These are phyloP conservation scores for Hypoxylon cercidicola DNA, from an alignment of 495 filamentous ascomycete genomes.

Conservation along the genomic window DNA sequence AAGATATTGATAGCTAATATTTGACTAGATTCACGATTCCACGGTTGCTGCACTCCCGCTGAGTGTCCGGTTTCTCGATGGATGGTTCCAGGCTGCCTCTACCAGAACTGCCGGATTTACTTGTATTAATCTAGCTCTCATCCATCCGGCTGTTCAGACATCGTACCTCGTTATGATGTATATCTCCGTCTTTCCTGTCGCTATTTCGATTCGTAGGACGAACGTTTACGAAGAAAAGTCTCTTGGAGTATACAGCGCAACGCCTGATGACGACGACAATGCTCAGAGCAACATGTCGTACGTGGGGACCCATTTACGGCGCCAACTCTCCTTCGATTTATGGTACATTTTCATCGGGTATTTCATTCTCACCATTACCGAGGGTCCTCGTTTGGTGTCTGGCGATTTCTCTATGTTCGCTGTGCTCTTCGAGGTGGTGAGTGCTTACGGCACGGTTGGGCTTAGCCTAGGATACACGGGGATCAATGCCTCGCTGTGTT, in stretches of 20 bases:
- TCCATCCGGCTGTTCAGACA: conserved; percentile 93
- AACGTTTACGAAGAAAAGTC: conserved; percentile 98
- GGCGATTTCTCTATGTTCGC: conserved; percentile 78
- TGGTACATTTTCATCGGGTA: conserved; percentile 93
- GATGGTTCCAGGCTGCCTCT: conserved; percentile 85
- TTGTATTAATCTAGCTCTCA: conserved; percentile 74
- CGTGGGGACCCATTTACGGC: conserved; percentile 85
- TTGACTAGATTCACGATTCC: conserved; percentile 70
- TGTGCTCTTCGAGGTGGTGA: conserved; percentile 90
- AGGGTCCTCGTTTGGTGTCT: conserved; percentile 70
- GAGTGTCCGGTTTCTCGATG: conserved; percentile 80
- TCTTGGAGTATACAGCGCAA: conserved; percentile 75
- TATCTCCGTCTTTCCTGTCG: conserved; percentile 95
- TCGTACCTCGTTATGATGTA: conserved; percentile 99
- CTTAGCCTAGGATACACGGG: conserved; percentile 82
- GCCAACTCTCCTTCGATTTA: conserved; percentile 91
- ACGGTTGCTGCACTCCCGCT: conserved; percentile 69
- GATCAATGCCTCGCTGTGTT: conserved; percentile 80
- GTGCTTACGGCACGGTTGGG: conserved; percentile 94
- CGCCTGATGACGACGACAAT: conserved; percentile 51
- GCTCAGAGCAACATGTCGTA: conserved; percentile 73
- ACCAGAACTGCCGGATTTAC: conserved; percentile 91
- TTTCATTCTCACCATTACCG: conserved; percentile 87
- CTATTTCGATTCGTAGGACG: conserved; percentile 90
- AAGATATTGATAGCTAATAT: conserved; percentile 30